Conservation (phyloP, 2,329 filamentous ascomycete genomes). For the Stachybotrys elegans region DNA sequence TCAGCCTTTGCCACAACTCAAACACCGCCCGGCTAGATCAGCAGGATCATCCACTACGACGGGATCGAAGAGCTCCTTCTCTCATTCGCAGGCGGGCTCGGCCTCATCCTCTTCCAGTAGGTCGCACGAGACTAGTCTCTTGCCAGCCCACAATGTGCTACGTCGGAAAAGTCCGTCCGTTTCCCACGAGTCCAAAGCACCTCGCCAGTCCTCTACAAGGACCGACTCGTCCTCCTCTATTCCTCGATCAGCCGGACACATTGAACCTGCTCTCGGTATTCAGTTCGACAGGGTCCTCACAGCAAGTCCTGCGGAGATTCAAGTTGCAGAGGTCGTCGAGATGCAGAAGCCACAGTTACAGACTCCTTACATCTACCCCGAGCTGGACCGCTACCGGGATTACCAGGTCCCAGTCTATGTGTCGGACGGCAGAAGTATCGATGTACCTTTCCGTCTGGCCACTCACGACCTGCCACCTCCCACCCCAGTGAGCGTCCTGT, state of each 20-base stretch:
- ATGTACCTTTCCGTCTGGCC: conserved; percentile 51
- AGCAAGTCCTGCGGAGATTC: conserved; percentile 39
- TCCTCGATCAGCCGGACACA: conserved; percentile 29
- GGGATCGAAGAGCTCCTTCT: conserved; percentile 23
- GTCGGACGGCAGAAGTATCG: conserved; percentile 30
- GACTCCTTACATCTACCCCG: conserved; percentile 49
- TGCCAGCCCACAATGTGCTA: conserved; percentile 36
- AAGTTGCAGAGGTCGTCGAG: conserved; percentile 36
- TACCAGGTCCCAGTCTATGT: conserved; percentile 32
- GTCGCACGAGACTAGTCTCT: conserved; percentile 25
- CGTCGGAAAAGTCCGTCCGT: conserved; percentile 46
- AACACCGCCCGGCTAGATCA: conserved; percentile 38
- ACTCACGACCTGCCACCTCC: conserved; percentile 64
- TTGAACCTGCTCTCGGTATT: conserved; percentile 27
- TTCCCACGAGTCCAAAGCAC: conserved; percentile 29
- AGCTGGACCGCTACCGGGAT: conserved; percentile 56
- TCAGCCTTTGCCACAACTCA: conserved; percentile 22
- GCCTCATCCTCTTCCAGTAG: conserved; percentile 27
- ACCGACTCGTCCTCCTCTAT: conserved; percentile 39
- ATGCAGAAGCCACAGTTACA: conserved; percentile 30
- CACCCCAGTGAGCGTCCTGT: conserved; percentile 49
- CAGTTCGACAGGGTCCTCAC: conserved; percentile 36
- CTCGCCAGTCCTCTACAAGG: conserved; percentile 29
- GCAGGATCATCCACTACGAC: conserved; percentile 32
- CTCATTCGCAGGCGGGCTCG: conserved; percentile 25